A percentile compares a stretch with the other conserved stretches of the same genome.
Evolutionary conservation across 176 grass and related monocot species (phyloP).

Genomic region (Paspalum notatum): DNA sequence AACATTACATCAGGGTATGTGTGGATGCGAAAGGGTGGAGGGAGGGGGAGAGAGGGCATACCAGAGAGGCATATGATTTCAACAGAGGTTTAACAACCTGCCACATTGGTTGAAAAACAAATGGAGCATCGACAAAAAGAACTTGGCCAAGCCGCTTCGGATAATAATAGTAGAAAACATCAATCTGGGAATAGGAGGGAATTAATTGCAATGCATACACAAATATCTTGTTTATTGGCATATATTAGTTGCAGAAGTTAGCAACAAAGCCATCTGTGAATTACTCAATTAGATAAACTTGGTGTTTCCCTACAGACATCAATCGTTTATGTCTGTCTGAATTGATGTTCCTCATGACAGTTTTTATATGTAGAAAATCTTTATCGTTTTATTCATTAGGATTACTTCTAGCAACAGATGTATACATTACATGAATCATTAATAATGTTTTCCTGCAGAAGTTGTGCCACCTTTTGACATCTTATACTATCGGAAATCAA

Average conservation of each 20-base stretch:
- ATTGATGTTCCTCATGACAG: background rate
- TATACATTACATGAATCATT: background rate
- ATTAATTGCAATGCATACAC: constrained; percentile 1
- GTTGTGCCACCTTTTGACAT: background rate
- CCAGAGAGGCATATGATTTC: constrained; percentile 82
- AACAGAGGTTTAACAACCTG: constrained; percentile 85
- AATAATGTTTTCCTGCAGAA: background rate
- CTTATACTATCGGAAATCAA: background rate
- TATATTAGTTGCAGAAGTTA: background rate
- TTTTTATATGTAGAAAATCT: background rate
- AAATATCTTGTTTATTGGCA: background rate
- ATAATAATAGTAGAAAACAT: constrained; percentile 97
- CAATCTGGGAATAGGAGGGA: constrained; percentile 53
- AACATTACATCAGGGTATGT: background rate
- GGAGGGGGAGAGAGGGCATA: constrained; percentile 30
- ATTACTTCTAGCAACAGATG: background rate
- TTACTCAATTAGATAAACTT: background rate
- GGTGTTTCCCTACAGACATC: background rate
- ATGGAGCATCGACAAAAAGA: constrained; percentile 87
- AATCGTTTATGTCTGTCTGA: background rate
- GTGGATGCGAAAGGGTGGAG: background rate
- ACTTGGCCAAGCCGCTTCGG: constrained; percentile 83
- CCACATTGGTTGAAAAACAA: constrained; percentile 92
- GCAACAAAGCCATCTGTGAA: background rate
- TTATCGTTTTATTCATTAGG: background rate